phyloP scores from a whole-genome alignment of 305 asterid genomes.

The Plantago coronopus region DNA sequence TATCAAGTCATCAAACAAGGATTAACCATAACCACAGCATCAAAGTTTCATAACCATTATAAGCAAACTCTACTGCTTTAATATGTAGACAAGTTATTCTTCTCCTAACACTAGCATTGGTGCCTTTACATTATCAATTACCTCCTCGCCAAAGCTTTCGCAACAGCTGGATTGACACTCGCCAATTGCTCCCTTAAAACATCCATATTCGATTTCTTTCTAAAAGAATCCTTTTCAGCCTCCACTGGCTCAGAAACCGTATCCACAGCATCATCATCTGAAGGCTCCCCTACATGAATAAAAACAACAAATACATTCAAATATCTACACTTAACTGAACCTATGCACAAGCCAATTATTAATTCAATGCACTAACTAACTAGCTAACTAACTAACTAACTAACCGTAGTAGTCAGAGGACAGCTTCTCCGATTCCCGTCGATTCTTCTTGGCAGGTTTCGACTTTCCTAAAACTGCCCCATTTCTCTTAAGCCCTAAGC shows the following conservation, averaged over 20 bases:
- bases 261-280: slow-evolving; percentile 31
- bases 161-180: slow-evolving; percentile 39
- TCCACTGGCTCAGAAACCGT: slow-evolving; percentile 34
- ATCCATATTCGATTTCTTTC: slow-evolving; percentile 47
- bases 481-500: neutral
- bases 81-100: too few species aligned
- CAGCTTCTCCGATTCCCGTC: neutral
- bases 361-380: too few species aligned
- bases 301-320: neutral
- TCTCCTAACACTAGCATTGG: too few species aligned
- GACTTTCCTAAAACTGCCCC: neutral
- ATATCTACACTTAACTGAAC: neutral
- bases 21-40: neutral
- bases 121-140: too few species aligned
- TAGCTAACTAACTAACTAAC: neutral
- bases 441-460: neutral
- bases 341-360: neutral
- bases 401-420: neutral
- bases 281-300: slow-evolving; percentile 31
- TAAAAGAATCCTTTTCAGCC: too few species aligned
- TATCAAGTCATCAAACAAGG: slow-evolving; percentile 13
- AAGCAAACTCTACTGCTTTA: too few species aligned
- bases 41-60: too few species aligned
- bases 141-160: slow-evolving; percentile 51
- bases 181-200: slow-evolving; percentile 57